Evolutionary conservation across 2,329 filamentous ascomycete species (phyloP), one percentile per base, ranked within the genome.

Genomic region (Fusarium nelsonii): DNA sequence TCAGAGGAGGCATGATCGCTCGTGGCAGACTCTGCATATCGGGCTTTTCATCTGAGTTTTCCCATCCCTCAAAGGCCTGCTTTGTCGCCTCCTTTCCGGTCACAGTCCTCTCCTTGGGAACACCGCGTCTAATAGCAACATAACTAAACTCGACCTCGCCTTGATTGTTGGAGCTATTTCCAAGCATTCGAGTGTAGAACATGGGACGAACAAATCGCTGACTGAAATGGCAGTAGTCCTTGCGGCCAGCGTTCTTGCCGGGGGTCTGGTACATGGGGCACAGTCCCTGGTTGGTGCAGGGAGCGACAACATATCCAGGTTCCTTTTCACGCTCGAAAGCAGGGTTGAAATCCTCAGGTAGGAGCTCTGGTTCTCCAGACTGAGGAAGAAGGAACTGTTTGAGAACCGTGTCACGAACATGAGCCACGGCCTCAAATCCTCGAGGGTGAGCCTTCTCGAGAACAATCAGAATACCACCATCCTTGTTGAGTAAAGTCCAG

Each of bases 111-210:
- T 72, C 68, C 46, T 76, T 76, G 16, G 73, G 41, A 4, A 88
- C 84, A 8, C 96, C 96, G 20, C 94, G 90, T 75, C 93, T 92
- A 18, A 98, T 87, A 5, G 92, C 92, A 15, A 99, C 76, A 77
- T 97, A 99, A 77, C 92, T 97, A 80, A 94, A 99, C 73, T 93
- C 87, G 15, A 97, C 87, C 74, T 98, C 94, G 77, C 97, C 95
- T 75, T 97, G 92, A 77, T 97, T 97, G 68, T 88, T 88, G 72
- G 90, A 87, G 8, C 83, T 83, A 26, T 87, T 89, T 18, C 88
- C 87, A 20, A 97, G 82, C 46, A 98, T 85, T 46, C 87, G 87
- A 76, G 97, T 93, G 57, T 97, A 84, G 78, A 94, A 97, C 0
- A 84, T 82, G 1, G 96, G 96, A 0, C 94, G 89, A 51, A 94